Conservation (phyloP, 108 stramenopile species). For the Nitzschia sp. region DNA sequence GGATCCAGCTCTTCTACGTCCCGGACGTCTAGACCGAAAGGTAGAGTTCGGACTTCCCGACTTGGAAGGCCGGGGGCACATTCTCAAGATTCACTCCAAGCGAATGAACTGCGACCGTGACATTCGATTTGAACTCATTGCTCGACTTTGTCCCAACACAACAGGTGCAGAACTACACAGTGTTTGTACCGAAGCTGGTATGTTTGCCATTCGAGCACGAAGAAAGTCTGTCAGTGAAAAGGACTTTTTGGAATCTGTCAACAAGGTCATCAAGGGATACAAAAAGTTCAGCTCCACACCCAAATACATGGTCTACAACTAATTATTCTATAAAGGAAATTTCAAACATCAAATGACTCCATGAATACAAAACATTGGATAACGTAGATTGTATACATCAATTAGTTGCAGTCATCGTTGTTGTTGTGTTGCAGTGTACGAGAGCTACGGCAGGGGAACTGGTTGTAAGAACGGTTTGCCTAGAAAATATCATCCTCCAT, state of each 20-base stretch:
- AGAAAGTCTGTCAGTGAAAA: slow-evolving; percentile 95
- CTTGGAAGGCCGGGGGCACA: slow-evolving; percentile 94
- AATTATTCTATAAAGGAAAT: neutral
- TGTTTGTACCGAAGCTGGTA: slow-evolving; percentile 99
- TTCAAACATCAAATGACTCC: too few species aligned
- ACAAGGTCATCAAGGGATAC: slow-evolving; percentile 99
- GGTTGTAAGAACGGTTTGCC: too few species aligned
- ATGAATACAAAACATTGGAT: too few species aligned
- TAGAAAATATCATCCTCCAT: slow-evolving; percentile 92
- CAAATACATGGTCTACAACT: slow-evolving; percentile 85
- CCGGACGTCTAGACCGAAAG: slow-evolving; percentile 96
- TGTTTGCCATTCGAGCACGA: slow-evolving; percentile 98
- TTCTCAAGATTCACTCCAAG: slow-evolving; percentile 94
- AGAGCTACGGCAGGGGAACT: too few species aligned
- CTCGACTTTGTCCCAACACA: slow-evolving; percentile 96
- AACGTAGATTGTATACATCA: neutral
- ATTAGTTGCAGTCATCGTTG: neutral
- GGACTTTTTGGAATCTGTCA: slow-evolving; percentile 97
- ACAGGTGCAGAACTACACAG: slow-evolving; percentile 96
- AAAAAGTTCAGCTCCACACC: slow-evolving; percentile 99
- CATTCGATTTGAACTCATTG: slow-evolving; percentile 98
- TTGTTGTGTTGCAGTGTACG: too few species aligned
- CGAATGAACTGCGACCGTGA: slow-evolving; percentile 97
- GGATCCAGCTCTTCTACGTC: slow-evolving; percentile 95
- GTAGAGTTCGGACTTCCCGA: slow-evolving; percentile 97